Base-by-base conservation (phyloP, 306 rosid genomes). In the Abrus pulchellus region DNA sequence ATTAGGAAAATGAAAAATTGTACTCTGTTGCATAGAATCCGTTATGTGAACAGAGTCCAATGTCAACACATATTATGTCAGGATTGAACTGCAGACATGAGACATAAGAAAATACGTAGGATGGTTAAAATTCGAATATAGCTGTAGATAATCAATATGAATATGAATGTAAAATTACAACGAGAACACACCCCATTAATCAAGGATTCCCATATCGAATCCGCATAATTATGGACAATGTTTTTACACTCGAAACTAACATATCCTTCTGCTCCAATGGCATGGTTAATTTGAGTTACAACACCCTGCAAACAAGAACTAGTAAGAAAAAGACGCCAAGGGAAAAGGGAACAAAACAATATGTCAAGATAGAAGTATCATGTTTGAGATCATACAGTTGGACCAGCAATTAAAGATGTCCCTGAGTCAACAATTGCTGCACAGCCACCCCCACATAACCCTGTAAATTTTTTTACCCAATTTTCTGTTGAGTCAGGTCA, bases 261-360 rank as follows among this genome's bases (percentile, higher is more conserved):
- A 70, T 78, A 74, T 54, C 97, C 93, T 75, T 88, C 88, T 57
- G 94, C 92, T 84, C 94, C 93, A 71, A 89, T 92, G 81, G 90
- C 94, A 81, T 87, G 91, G 84, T 90, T 90, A 64, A 92, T 90
- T 86, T 92, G 94, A 84, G 93, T 82, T 74, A 92, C 93, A 66
- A 90, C 82, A 79, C 85, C 54, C 97, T 92, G 83, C 43, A 72
- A 80, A 71, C 52, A 82, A 64, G 48, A 79, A 74, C 63, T 47
- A 76, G 27, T 76, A 80, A 83, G 77, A 43, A 74, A 76, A 73
- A 6, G 11, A 74, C 8, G 2, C 41, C 20, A 9, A 83, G 59
- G 50, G 12, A 10, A 76, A 76, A 41, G 33, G 62, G 14, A 49
- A 30, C 52, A 32, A 20, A 59, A 57, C 28, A 61, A 34, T 38